These are phyloP conservation scores for Zoysia japonica DNA, from an alignment of 176 grass and related monocot species.

Conservation along the genomic window DNA sequence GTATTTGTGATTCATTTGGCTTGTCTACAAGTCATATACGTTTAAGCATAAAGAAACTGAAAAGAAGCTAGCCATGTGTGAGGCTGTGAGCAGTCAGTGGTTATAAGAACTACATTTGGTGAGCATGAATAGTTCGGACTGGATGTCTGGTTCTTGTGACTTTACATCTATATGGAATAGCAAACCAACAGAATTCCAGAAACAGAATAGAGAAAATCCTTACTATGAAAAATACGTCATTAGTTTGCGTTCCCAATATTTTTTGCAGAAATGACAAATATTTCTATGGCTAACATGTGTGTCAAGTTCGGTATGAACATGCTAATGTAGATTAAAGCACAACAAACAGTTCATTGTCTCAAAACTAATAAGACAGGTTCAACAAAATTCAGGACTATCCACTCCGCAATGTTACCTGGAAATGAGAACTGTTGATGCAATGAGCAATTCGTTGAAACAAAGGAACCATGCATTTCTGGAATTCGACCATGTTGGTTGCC, in stretches of 20 bases:
- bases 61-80: slow-evolving; percentile 7
- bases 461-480: slow-evolving; percentile 69
- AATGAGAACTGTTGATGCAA: slow-evolving; percentile 66
- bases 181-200: background rate
- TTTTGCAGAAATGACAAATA: background rate
- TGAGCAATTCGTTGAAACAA: slow-evolving; percentile 60
- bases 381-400: background rate
- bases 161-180: background rate
- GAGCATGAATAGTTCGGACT: background rate
- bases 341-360: background rate
- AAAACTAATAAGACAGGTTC: background rate
- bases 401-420: slow-evolving; percentile 54
- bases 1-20: background rate
- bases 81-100: background rate
- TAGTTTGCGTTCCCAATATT: background rate
- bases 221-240: background rate
- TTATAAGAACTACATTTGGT: background rate
- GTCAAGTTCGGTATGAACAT: background rate
- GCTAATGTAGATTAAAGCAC: background rate
- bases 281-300: background rate
- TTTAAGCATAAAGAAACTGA: background rate
- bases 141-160: background rate
- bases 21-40: background rate
- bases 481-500: slow-evolving; percentile 50
- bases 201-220: background rate